These are phyloP conservation scores for Verticillium tricorpus DNA, from an alignment of 2,329 filamentous ascomycete genomes.

Conservation along the genomic window DNA sequence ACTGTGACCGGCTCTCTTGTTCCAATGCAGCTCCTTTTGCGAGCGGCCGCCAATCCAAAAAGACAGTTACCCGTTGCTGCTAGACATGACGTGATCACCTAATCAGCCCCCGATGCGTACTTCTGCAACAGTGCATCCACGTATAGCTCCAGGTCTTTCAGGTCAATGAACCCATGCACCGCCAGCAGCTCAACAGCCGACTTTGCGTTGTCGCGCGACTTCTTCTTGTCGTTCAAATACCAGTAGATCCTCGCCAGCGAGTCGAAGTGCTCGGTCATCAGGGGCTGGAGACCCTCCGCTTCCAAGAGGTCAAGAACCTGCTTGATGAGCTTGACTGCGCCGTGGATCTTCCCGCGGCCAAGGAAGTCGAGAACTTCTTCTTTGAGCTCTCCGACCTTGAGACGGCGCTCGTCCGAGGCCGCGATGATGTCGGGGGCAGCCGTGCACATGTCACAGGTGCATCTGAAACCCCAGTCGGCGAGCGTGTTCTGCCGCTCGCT, in stretches of 20 bases:
- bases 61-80: too few relatives aligned
- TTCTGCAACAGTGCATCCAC: background rate
- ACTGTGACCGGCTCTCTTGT: too few relatives aligned
- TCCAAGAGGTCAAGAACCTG: constrained; percentile 19
- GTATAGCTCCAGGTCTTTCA: background rate
- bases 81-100: background rate
- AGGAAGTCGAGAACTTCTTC: constrained; percentile 17
- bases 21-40: too few relatives aligned
- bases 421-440: constrained; percentile 20
- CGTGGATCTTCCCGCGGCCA: constrained; percentile 15
- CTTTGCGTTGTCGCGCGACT: background rate
- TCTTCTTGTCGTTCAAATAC: background rate
- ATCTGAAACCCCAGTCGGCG: constrained; percentile 23
- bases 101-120: background rate
- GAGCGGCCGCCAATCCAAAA: too few relatives aligned
- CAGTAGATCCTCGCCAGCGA: constrained; percentile 15
- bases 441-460: constrained; percentile 21
- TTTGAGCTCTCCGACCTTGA: constrained; percentile 18
- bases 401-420: constrained; percentile 22
- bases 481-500: constrained; percentile 19
- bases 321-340: constrained; percentile 18
- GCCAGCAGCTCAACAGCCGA: background rate
- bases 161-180: constrained; percentile 3
- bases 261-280: constrained; percentile 22
- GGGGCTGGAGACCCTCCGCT: constrained; percentile 19